Base-by-base conservation (phyloP, 495 filamentous ascomycete species). In the Penicillium coffeae region DNA sequence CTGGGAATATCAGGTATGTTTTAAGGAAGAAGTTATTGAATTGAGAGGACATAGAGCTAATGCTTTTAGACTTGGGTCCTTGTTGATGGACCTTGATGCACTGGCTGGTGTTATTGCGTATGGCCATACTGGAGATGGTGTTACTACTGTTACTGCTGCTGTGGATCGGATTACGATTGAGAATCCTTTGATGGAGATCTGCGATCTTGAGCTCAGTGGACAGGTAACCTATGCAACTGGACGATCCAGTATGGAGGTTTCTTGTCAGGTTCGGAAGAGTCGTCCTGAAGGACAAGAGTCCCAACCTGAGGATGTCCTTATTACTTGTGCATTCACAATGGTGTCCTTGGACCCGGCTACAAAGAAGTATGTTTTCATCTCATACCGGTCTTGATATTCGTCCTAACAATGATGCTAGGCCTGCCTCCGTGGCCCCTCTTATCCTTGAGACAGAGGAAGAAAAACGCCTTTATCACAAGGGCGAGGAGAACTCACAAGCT, bases 261-360 rank as follows among this genome's bases (percentile, higher is more conserved):
- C 86, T 0, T 68, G 88, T 27, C 85, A 89, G 61, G 86, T 90
- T 9, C 79, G 84, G 8, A 85, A 85, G 63, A 81, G 69, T 0
- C 75, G 68, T 20, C 74, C 79, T 0, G 68, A 77, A 27, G 86
- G 82, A 5, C 66, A 82, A 51, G 59, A 70, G 15, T 73, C 76
- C n/a, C 77, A 74, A 52, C 74, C 80, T 0, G 83, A 86, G 34
- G 87, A 90, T 65, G 71, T 90, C 5, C 54, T 92, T 48, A 78
- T 92, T 52, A 88, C 83, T 3, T 91, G 88, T 66, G 81, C 84
- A 8, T 92, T 90, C 59, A 94, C 89, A 1, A 92, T 94, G 84
- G 84, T 88, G 1, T 89, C 88, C 1, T 71, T 92, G 1, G 79
- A 91, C 54, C 87, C 88, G 1, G 67, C 49, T 10, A 90, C 86